phyloP scores from a whole-genome alignment of 2,329 filamentous ascomycete genomes.

The Alternaria sp. region DNA sequence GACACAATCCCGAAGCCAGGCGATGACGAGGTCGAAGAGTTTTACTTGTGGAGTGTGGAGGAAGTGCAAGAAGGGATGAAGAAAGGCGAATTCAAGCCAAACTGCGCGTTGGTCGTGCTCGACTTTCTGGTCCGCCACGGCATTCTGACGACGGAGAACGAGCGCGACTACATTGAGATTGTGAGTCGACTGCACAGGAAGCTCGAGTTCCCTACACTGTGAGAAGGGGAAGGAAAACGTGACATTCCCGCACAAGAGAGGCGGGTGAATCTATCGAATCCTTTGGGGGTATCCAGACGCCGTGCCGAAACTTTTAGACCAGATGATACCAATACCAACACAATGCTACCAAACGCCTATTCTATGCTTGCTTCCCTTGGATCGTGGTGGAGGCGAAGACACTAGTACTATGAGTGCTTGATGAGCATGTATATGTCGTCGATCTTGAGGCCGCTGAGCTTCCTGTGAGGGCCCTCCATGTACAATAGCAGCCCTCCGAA shows the following conservation, averaged over 20 bases:
- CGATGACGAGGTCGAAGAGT: slow-evolving; percentile 88
- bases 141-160: slow-evolving; percentile 78
- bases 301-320: slow-evolving; percentile 33
- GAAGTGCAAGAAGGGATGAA: slow-evolving; percentile 74
- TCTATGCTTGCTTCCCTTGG: slow-evolving; percentile 33
- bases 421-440: slow-evolving; percentile 92
- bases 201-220: slow-evolving; percentile 72
- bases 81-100: slow-evolving; percentile 85
- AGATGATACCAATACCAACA: slow-evolving; percentile 36
- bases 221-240: slow-evolving; percentile 2
- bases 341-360: slow-evolving; percentile 37
- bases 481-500: slow-evolving; percentile 92
- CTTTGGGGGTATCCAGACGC: slow-evolving; percentile 43
- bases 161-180: slow-evolving; percentile 79
- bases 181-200: slow-evolving; percentile 75
- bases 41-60: slow-evolving; percentile 77
- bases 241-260: background rate
- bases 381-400: background rate
- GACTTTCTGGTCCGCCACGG: slow-evolving; percentile 92
- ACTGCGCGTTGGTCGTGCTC: slow-evolving; percentile 81
- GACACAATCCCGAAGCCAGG: slow-evolving; percentile 75
- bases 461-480: slow-evolving; percentile 93
- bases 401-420: slow-evolving; percentile 71
- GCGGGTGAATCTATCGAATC: slow-evolving; percentile 18
- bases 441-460: slow-evolving; percentile 87